Evolutionary conservation across 345 rosid species (phyloP), one percentile per base, ranked within the genome.

Genomic region (Eucalyptus tenuipes): DNA sequence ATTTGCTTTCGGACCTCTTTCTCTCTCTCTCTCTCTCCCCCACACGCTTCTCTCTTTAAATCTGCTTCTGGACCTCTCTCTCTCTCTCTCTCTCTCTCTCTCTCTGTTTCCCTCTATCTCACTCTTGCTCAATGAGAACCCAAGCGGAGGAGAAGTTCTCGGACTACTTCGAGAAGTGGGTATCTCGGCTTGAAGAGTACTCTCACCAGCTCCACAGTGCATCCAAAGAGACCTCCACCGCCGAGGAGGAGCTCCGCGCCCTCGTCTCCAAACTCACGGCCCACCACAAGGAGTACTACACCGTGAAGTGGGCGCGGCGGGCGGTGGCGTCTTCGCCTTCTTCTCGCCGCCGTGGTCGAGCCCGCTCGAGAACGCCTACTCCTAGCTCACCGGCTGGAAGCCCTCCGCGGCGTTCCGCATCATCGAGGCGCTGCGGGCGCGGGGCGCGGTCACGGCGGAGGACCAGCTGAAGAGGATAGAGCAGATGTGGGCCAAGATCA

Each of bases 331-430:
- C 37, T 91, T 97, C 14, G 91, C 94, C 25, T 96, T 97, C 87
- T 97, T 93, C 49, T 91, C 91, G 48, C 95, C 96, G 2, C 88
- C 90, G 42, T 97, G 99, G 99, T 61, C 89, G 17, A 93, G 89
- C 82, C 92, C 95, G 50, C 90, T 95, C 17, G 99, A 97, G 95
- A 92, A 87, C 84, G 92, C 96, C 79, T 95, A 85, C 88, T 92
- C 93, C 10, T 97, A 99, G 99, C 4, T 96, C 52, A 95, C 98
- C 27, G 99, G 98, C 29, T 97, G 98, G 97, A 96, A 95, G 89
- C 99, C 99, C 2, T 94, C 97, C 4, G 88, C 85, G 42, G 90
- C 90, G 25, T 95, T 97, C 85, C 85, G 93, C 31, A 91, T 97
- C n/a, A 59, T 95, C 29, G 93, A 93, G 33, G 90, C 95, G 85